A percentile compares a stretch with the other conserved stretches of the same genome.
Evolutionary conservation across 2,329 filamentous ascomycete species (phyloP).

Genomic region (Pseudocercospora eumusae): DNA sequence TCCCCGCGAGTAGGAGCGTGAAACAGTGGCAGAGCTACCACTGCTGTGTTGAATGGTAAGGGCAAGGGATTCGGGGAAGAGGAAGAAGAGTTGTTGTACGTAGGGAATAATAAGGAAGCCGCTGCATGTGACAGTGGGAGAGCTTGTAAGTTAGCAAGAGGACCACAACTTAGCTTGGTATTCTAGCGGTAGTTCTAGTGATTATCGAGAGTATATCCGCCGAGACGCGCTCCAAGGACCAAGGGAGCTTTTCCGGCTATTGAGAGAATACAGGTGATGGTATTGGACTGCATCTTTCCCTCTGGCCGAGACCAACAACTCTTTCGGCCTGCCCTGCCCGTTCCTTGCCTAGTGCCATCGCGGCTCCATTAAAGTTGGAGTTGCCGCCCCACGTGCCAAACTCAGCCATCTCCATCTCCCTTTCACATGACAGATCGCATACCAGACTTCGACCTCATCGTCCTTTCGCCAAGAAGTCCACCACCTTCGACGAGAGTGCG

Average conservation of each 20-base stretch:
- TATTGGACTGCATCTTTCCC: not conserved
- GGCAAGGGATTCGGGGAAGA: not conserved
- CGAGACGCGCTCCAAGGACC: not conserved
- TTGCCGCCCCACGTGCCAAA: not conserved
- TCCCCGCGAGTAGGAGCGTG: not conserved
- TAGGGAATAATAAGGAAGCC: not conserved
- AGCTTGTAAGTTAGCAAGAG: not conserved
- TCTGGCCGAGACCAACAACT: not conserved
- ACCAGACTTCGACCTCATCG: not conserved
- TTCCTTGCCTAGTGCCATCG: no score
- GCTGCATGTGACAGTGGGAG: not conserved
- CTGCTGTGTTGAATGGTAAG: not conserved
- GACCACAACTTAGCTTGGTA: not conserved
- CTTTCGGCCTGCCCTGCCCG: no score
- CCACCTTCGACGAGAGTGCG: not conserved
- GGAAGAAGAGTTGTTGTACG: not conserved
- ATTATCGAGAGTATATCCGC: not conserved
- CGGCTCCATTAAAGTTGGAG: not conserved
- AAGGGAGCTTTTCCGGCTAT: constrained; percentile 5
- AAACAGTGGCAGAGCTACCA: constrained; percentile 17
- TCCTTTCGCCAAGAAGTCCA: not conserved
- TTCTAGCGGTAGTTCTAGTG: not conserved
- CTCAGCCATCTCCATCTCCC: not conserved
- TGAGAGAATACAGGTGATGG: constrained; percentile 1
- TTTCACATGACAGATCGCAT: not conserved